These are phyloP conservation scores for Pseudocercospora crystallina DNA, from an alignment of 2,329 filamentous ascomycete genomes.

Conservation along the genomic window DNA sequence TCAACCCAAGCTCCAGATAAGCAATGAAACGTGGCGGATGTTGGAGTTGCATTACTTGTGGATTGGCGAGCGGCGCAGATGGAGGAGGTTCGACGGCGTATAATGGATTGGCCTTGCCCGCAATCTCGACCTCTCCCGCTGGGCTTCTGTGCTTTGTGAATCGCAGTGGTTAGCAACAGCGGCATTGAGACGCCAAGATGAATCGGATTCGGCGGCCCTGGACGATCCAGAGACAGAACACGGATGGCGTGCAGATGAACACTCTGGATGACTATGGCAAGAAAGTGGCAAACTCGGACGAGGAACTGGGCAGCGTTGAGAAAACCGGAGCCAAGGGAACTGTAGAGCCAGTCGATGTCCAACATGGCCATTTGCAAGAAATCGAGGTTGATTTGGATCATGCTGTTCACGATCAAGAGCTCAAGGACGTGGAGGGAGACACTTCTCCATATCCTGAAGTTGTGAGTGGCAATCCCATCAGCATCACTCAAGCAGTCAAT, in stretches of 20 bases:
- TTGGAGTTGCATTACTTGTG: no score
- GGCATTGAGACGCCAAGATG: conserved; percentile 16
- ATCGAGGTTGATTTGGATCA: conserved; percentile 39
- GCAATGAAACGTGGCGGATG: no score
- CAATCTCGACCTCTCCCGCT: no score
- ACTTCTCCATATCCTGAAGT: conserved; percentile 63
- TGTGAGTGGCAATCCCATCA: not conserved
- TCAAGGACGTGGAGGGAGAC: conserved; percentile 28
- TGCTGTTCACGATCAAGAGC: conserved; percentile 49
- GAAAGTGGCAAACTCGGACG: conserved; percentile 9
- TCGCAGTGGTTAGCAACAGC: not conserved
- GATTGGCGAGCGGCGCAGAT: no score
- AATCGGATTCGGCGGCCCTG: conserved; percentile 29
- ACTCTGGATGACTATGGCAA: conserved; percentile 22
- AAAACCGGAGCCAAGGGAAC: conserved; percentile 17
- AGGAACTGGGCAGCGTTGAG: conserved; percentile 15
- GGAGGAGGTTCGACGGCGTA: no score
- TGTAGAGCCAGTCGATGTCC: conserved; percentile 21
- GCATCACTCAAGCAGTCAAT: not conserved
- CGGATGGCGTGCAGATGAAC: conserved; percentile 29
- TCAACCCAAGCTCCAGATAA: no score
- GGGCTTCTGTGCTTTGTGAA: no score
- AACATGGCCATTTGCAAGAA: conserved; percentile 30
- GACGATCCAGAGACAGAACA: conserved; percentile 26
- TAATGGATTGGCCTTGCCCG: no score